Evolutionary conservation across 2,329 filamentous ascomycete genomes (phyloP), one percentile per base, ranked within the genome.

Genomic region (Trichoderma polysporum): DNA sequence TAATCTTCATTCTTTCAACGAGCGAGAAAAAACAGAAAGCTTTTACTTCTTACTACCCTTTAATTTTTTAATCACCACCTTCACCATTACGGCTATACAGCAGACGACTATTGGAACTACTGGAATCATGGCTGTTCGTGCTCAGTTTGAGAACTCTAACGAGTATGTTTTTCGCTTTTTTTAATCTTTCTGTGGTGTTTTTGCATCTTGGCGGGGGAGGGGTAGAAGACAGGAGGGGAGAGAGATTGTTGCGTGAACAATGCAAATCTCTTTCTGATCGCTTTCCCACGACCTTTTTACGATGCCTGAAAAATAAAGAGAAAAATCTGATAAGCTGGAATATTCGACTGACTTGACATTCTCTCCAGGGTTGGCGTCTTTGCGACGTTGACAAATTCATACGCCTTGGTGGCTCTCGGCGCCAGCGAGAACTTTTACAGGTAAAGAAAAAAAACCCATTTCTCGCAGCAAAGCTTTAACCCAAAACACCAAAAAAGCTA

Each of bases 381-480:
- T 81, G 83, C 94, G 69, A 97, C 93, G 69, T 91, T 99, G 78
- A 99, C 95, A 73, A 99, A 99, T 83, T 94, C 93, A 68, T 99
- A 97, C 81, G 93, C 94, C 74, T 86, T 99, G 75, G 93, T 97
- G 74, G 94, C 94, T 71, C 88, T 97, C 72, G 95, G 95, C 77
- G 94, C 92, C 74, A 97, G 93, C 76, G 94, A 97, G 85, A 98
- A 98, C 87, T 99, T 99, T 82, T 98, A 98, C 89, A 94, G 88
- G 88, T 90, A 80, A 72, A 25, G 13, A 31, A 52, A 52, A n/a
- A 17, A 33, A 29, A 15, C 17, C 3, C n/a, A 2, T 1, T 7
- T 58, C 25, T 60, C 5, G 13, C 33, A 17, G 12, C 61, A 4
- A 31, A n/a, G n/a, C 29, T 2, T 19, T 17, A 22, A 22, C 9